phyloP scores from a whole-genome alignment of 2,329 filamentous ascomycete species.

The Plectosphaerella cucumerina region DNA sequence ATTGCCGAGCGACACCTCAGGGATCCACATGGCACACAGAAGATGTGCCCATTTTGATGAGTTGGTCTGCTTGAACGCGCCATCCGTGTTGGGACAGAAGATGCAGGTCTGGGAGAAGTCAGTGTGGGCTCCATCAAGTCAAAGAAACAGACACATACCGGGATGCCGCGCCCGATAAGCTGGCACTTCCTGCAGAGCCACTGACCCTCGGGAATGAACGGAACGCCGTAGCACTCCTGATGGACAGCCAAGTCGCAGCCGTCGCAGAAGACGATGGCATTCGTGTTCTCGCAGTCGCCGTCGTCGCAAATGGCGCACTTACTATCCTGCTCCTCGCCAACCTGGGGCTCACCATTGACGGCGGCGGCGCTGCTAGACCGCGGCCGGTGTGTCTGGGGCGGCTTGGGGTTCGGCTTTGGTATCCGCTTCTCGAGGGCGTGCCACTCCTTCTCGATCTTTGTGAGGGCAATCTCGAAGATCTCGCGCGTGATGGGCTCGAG shows the following conservation, averaged over 20 bases:
- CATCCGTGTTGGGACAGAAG: constrained; percentile 96
- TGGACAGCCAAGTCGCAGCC: constrained; percentile 96
- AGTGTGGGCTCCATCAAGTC: not conserved
- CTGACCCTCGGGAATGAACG: constrained; percentile 97
- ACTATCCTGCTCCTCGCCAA: constrained; percentile 90
- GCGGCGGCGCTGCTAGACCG: constrained; percentile 91
- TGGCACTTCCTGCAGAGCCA: constrained; percentile 98
- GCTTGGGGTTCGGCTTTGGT: constrained; percentile 94
- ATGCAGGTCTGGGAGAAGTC: constrained; percentile 68
- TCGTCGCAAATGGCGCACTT: constrained; percentile 98
- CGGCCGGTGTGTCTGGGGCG: constrained; percentile 88
- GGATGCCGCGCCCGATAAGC: constrained; percentile 85
- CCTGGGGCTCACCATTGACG: constrained; percentile 86
- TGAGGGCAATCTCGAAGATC: constrained; percentile 96
- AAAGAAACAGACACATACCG: constrained; percentile 46
- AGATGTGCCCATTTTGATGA: constrained; percentile 96
- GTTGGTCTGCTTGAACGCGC: constrained; percentile 97
- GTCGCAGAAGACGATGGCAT: constrained; percentile 98
- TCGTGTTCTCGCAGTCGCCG: constrained; percentile 98
- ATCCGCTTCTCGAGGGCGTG: constrained; percentile 93
- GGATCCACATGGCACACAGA: constrained; percentile 97
- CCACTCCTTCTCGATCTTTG: constrained; percentile 99
- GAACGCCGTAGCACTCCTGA: constrained; percentile 97
- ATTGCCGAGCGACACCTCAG: constrained; percentile 92
- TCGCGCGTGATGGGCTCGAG: constrained; percentile 85